Base-by-base conservation (phyloP, 2,329 filamentous ascomycete genomes). In the Nemania sp. region DNA sequence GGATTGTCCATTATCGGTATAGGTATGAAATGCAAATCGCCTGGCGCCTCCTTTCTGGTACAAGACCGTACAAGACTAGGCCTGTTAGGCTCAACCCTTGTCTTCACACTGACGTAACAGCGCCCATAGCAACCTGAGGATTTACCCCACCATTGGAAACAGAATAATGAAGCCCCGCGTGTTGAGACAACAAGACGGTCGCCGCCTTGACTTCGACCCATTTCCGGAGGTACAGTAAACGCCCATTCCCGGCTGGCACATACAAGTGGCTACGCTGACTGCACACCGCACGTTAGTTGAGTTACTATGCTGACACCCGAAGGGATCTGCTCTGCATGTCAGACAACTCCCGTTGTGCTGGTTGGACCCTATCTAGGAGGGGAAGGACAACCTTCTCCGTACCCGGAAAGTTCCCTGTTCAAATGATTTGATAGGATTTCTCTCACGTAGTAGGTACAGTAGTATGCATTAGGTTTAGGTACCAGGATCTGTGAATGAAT, bases 241-340 rank as follows among this genome's bases (percentile, higher is more conserved):
- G 20, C 64, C 62, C 24, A 41, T 47, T 59, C 55, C 66, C 51
- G 67, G 60, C 67, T 59, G 61, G 60, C 63, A 45, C 54, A 52
- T 51, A 61, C 24, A 45, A 51, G 51, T 54, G 38, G 53, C 63
- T 41, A 35, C 58, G 69, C 67, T 70, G 69, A 70, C 65, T 68
- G 67, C 67, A 68, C 64, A 72, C 67, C 62, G 62, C 53, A 68
- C 61, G 60, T 66, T 66, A 53, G 57, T 29, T 32, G 29, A 52
- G 57, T 60, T 66, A 67, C 55, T 66, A 41, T 62, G 70, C 70
- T 70, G 67, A 70, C 68, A 38, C 43, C 32, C 35, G 41, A 27
- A 64, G 32, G 62, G 70, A 68, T 70, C 60, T 66, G 43, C 65
- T 56, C 62, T 70, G 65, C 66, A 67, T 66, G 63, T 68, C 62